Evolutionary conservation across 2,329 filamentous ascomycete genomes (phyloP), one percentile per base, ranked within the genome.

Genomic region (Ceratocystis albifundus): DNA sequence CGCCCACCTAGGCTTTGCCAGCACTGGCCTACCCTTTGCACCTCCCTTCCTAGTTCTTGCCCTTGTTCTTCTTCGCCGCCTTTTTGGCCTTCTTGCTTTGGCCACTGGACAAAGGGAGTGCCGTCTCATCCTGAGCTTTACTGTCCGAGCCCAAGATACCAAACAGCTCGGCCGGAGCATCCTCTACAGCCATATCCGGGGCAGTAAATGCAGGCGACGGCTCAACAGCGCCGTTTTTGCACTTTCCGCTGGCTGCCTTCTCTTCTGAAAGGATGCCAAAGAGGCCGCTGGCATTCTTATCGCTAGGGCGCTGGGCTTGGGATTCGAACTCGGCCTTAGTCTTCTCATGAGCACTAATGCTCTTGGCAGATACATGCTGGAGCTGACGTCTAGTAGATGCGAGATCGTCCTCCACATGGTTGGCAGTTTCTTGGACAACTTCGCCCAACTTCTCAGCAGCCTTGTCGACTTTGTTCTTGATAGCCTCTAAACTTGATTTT

Each of bases 81-180:
- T 68, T 68, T 61, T 61, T 68, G 36, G n/a, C 41, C 28, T 61
- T 68, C 36, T 68, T 68, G 28, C 45, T 28, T 22, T 41, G 28
- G 28, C 36, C 53, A 17, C 3, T 8, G 1, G 28, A 3, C 32
- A 30, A 55, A 28, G 12, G n/a, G 46, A 30, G n/a, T n/a, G 7
- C 2, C 46, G 50, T 45, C 53, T 61, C 53, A 30, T 48, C 17
- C 12, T 41, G 44, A 4, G 20, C 28, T 4, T 25, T n/a, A 48
- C 64, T 22, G 10, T 36, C 53, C 36, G 57, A 48, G 22, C 50
- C 61, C 30, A 68, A 45, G 12, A 68, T 68, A 5, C 59, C 64
- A 50, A 68, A 68, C 25, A 68, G 32, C 15, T 32, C 46, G 4
- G 50, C 59, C 64, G 53, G 53, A 6, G 64, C 36, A 12, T 59